These are phyloP conservation scores for Cyberlindnera americana DNA, from an alignment of 805 yeast genomes.

Conservation along the genomic window DNA sequence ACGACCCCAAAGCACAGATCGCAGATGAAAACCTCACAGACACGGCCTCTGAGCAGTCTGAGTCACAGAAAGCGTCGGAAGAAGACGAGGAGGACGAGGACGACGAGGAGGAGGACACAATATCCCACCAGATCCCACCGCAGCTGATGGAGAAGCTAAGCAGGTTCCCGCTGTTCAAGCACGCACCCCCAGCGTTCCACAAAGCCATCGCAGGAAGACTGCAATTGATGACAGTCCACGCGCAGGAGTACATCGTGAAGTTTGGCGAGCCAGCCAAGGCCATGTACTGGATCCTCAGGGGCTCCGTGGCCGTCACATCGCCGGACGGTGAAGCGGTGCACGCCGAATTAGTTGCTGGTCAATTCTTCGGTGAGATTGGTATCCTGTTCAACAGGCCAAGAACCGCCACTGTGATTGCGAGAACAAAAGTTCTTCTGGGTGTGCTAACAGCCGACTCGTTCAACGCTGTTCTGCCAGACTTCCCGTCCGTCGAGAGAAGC, in stretches of 20 bases:
- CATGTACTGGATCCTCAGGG: constrained; percentile 78
- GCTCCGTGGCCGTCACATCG: constrained; percentile 71
- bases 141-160: constrained; percentile 50
- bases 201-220: constrained; percentile 55
- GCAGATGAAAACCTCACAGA: too few relatives aligned
- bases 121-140: constrained; percentile 39
- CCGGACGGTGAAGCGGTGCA: constrained; percentile 74
- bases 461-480: constrained; percentile 53
- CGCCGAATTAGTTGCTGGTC: constrained; percentile 66
- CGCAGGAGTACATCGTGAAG: constrained; percentile 66
- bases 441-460: constrained; percentile 64
- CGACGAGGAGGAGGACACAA: constrained; percentile 11
- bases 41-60: too few relatives aligned
- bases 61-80: too few relatives aligned
- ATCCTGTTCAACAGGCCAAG: constrained; percentile 71
- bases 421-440: constrained; percentile 63
- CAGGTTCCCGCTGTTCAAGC: constrained; percentile 60
- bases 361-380: constrained; percentile 79
- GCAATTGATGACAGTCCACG: constrained; percentile 55
- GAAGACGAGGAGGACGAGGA: constrained; percentile 8
- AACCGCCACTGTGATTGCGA: constrained; percentile 74
- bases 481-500: constrained; percentile 62
- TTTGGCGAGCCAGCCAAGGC: constrained; percentile 71
- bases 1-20: too few relatives aligned
- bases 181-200: constrained; percentile 66